Evolutionary conservation across 2,329 filamentous ascomycete species (phyloP), one percentile per base, ranked within the genome.

Genomic region (Cordyceps fumosorosea): DNA sequence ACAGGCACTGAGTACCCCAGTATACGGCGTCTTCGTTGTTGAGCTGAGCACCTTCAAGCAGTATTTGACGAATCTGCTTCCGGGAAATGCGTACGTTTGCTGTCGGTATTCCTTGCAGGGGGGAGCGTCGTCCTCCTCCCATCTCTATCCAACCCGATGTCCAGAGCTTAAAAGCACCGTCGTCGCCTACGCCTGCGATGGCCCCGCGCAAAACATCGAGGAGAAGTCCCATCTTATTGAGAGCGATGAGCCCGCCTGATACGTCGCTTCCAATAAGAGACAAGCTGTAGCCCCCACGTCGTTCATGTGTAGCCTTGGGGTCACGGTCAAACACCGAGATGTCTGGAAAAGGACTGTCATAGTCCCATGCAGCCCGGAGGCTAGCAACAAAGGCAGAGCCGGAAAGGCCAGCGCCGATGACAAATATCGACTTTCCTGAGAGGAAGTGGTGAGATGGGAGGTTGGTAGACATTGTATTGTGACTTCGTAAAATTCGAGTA

Each of bases 241-340:
- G 65, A 1, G 74, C 71, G 12, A 74, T 65, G 8, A 78, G 72
- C 0, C 76, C 77, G 7, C 73, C 72, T 0, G 71, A 69, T 10
- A 66, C 57, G 56, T 70, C 68, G 44, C 73, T 68, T 6, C 76
- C 76, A 8, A 74, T 68, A 6, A 80, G 67, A 1, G 76, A 77
- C 18, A 79, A 65, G 14, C 71, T 75, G 65, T 78, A 79, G 16
- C 72, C 75, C 56, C 76, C 71, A 6, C 76, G 70, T 16, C 70
- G 66, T 3, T 67, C 63, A 18, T 62, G 65, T 3, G 68, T 62
- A 20, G 75, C 70, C 44, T 67, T 62, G 12, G 69, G 64, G 57
- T 80, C 76, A 29, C 78, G 75, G 29, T 81, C 78, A 65, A 76
- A 78, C 55, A 80, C 70, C 52, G 69, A 67, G 51, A 80, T 68